Evolutionary conservation across 75 land plant genomes (phyloP).

Genomic region (Selaginella tamariscina): DNA sequence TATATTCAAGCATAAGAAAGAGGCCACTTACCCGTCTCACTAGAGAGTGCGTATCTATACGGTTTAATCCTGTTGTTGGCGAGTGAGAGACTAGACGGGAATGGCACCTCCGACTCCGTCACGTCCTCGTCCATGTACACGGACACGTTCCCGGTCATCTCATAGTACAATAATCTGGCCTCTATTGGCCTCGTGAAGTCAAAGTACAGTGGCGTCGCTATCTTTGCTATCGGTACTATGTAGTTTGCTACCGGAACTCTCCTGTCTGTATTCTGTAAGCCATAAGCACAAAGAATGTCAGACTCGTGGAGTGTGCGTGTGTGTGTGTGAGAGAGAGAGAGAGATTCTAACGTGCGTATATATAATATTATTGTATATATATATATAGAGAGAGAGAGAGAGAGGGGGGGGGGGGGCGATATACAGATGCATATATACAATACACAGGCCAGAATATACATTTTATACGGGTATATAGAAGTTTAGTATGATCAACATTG

Average conservation of each 20-base stretch:
- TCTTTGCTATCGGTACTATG: constrained; percentile 54
- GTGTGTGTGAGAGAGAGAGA: too few relatives aligned
- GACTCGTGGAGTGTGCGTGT: too few relatives aligned
- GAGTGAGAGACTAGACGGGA: constrained; percentile 64
- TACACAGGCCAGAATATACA: too few relatives aligned
- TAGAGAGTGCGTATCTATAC: constrained; percentile 69
- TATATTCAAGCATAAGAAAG: not conserved
- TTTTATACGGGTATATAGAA: too few relatives aligned
- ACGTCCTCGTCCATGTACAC: constrained; percentile 72
- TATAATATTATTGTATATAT: too few relatives aligned
- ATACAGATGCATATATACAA: too few relatives aligned
- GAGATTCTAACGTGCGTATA: too few relatives aligned
- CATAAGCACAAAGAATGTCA: too few relatives aligned
- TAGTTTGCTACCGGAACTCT: constrained; percentile 53
- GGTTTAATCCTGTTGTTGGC: constrained; percentile 61
- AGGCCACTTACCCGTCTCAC: constrained; percentile 63
- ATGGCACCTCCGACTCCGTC: constrained; percentile 17
- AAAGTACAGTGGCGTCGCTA: constrained; percentile 66
- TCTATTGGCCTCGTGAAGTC: constrained; percentile 58
- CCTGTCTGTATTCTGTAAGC: constrained; percentile 48
- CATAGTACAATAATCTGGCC: constrained; percentile 43
- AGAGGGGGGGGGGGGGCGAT: too few relatives aligned
- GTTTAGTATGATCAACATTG: not conserved
- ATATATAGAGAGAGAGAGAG: too few relatives aligned
- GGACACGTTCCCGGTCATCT: constrained; percentile 69